Percentiles rank a stretch among this genome's conserved stretches.
These are phyloP conservation scores for Pseudozyma hubeiensis DNA, from an alignment of 1,284 basidiomycete species.

Conservation along the genomic window DNA sequence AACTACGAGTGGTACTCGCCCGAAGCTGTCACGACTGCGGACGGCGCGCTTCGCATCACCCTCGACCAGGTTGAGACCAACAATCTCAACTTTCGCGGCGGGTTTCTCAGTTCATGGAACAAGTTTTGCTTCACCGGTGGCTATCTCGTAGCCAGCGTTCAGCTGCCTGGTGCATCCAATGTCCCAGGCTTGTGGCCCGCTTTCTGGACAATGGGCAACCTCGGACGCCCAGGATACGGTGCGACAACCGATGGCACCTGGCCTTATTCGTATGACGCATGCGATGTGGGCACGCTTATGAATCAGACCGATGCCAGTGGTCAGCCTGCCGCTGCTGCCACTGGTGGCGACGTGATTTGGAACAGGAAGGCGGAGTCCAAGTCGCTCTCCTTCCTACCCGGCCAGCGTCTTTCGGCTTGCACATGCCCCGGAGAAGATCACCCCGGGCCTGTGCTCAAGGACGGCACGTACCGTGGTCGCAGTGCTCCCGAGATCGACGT, in stretches of 20 bases:
- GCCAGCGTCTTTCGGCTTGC: conserved; percentile 77
- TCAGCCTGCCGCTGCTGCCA: conserved; percentile 32
- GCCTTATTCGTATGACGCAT: conserved; percentile 73
- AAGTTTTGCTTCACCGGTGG: conserved; percentile 96
- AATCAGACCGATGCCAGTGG: conserved; percentile 60
- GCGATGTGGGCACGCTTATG: conserved; percentile 62
- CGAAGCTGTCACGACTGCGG: conserved; percentile 79
- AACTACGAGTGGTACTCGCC: conserved; percentile 77
- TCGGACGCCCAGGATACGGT: conserved; percentile 66
- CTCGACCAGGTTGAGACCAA: conserved; percentile 71
- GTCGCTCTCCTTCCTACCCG: conserved; percentile 74
- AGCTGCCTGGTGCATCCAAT: conserved; percentile 79
- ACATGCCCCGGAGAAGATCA: conserved; percentile 84
- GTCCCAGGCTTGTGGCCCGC: conserved; percentile 69
- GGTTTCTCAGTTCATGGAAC: conserved; percentile 77
- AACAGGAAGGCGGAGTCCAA: conserved; percentile 63
- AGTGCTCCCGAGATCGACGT: conserved; percentile 78
- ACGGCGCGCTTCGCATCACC: conserved; percentile 84
- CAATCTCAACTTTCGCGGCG: conserved; percentile 76
- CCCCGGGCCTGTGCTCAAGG: conserved; percentile 77
- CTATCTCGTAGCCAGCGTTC: conserved; percentile 80
- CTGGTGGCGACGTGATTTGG: conserved; percentile 54
- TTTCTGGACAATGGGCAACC: conserved; percentile 88
- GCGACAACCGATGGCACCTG: conserved; percentile 75
- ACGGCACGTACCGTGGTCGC: conserved; percentile 80